Conservation (phyloP, 805 yeast genomes). For the Ogataea henricii region DNA sequence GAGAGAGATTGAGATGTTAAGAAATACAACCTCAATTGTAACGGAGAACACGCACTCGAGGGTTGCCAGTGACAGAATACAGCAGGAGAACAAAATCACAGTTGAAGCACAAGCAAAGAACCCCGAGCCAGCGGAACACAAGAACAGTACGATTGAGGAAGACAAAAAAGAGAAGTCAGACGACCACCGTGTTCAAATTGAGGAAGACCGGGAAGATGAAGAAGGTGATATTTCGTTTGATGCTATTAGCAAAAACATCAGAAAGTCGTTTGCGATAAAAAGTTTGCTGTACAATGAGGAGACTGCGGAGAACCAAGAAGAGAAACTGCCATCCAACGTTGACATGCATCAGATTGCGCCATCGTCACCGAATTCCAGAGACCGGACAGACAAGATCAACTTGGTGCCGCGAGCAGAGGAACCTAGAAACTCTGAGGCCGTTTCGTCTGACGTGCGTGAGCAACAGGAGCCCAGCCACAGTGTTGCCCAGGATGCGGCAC, state of each 20-base stretch:
- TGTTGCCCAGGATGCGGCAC: slow-evolving; percentile 4
- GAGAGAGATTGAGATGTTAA: slow-evolving; percentile 22
- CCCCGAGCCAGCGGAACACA: background rate
- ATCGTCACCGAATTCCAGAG: background rate
- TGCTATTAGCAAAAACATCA: slow-evolving; percentile 32
- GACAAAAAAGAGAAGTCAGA: background rate
- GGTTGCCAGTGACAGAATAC: background rate
- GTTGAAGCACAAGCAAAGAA: background rate
- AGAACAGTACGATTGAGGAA: background rate
- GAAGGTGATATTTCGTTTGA: slow-evolving; percentile 32
- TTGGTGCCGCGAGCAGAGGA: no score
- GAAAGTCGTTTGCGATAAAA: slow-evolving; percentile 34
- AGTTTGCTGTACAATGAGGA: slow-evolving; percentile 15
- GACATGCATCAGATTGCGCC: background rate
- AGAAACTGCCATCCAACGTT: background rate
- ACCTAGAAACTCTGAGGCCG: background rate
- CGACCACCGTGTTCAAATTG: background rate
- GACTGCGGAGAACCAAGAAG: background rate
- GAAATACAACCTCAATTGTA: slow-evolving; percentile 19
- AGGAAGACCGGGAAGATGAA: slow-evolving; percentile 7
- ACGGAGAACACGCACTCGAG: slow-evolving; percentile 2
- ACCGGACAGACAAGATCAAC: no score
- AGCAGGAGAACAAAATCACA: background rate
- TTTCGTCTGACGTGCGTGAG: background rate
- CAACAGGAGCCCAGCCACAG: background rate